Conservation (phyloP, 257 asterid species). For the Mentha longifolia region DNA sequence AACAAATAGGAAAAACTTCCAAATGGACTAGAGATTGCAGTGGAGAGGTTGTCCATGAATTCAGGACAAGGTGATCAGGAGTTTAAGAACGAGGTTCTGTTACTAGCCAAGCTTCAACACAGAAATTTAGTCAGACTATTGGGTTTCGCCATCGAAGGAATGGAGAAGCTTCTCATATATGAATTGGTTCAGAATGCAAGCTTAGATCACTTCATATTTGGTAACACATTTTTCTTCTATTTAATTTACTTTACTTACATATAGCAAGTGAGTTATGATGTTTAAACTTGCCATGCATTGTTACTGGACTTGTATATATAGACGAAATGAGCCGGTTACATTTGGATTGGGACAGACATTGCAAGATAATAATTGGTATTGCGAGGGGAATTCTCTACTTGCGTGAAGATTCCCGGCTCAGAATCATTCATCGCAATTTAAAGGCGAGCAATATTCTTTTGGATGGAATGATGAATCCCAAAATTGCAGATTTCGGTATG, state of each 20-base stretch:
- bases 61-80: conserved; percentile 46
- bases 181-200: conserved; percentile 43
- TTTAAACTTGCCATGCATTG: not conserved
- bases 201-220: conserved; percentile 44
- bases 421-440: conserved; percentile 54
- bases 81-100: conserved; percentile 42
- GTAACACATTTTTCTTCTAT: conserved; percentile 20
- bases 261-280: too few relatives aligned
- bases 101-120: conserved; percentile 44
- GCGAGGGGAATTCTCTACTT: conserved; percentile 53
- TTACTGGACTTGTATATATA: conserved; percentile 10
- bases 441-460: conserved; percentile 50
- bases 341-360: conserved; percentile 51
- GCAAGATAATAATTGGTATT: conserved; percentile 48
- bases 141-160: conserved; percentile 31
- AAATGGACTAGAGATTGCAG: conserved; percentile 42
- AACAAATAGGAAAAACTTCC: conserved; percentile 40
- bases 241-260: too few relatives aligned
- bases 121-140: conserved; percentile 37
- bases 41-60: conserved; percentile 36
- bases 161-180: conserved; percentile 37
- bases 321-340: not conserved
- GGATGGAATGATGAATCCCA: conserved; percentile 51
- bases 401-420: conserved; percentile 53
- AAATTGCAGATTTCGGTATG: conserved; percentile 63